Evolutionary conservation across 345 rosid species (phyloP).

Genomic region (Jatropha curcas): DNA sequence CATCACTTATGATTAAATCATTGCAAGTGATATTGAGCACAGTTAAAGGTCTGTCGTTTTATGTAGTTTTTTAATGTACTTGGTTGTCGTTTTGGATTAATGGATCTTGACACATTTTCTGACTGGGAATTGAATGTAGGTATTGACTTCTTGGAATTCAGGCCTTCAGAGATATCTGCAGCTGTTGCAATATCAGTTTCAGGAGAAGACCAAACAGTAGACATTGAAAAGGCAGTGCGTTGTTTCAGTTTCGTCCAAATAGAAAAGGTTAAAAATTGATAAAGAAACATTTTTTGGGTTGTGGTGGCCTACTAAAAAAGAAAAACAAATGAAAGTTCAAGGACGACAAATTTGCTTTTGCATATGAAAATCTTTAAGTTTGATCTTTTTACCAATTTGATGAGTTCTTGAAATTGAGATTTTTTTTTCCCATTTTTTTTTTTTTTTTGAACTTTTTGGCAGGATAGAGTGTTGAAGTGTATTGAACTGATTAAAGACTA

Average conservation of each 20-base stretch:
- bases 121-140: constrained; percentile 55
- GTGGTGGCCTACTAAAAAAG: constrained; percentile 32
- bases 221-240: constrained; percentile 45
- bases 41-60: constrained; percentile 40
- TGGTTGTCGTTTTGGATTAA: constrained; percentile 9
- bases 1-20: background rate
- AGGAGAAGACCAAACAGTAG: constrained; percentile 41
- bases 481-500: constrained; percentile 38
- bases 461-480: constrained; percentile 56
- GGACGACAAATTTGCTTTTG: constrained; percentile 15
- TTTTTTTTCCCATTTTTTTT: background rate
- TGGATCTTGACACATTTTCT: constrained; percentile 27
- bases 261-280: constrained; percentile 38
- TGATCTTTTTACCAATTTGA: constrained; percentile 11
- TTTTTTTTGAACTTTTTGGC: constrained; percentile 13
- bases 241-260: constrained; percentile 40
- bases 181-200: constrained; percentile 57
- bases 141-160: constrained; percentile 65
- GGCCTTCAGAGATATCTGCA: constrained; percentile 78
- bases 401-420: background rate
- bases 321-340: constrained; percentile 1
- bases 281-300: background rate
- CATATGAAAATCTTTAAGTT: constrained; percentile 14
- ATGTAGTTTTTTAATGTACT: background rate
- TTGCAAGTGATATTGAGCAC: constrained; percentile 45